phyloP scores from a whole-genome alignment of 768 basidiomycete species.

The Sistotremastrum niveocremeum region DNA sequence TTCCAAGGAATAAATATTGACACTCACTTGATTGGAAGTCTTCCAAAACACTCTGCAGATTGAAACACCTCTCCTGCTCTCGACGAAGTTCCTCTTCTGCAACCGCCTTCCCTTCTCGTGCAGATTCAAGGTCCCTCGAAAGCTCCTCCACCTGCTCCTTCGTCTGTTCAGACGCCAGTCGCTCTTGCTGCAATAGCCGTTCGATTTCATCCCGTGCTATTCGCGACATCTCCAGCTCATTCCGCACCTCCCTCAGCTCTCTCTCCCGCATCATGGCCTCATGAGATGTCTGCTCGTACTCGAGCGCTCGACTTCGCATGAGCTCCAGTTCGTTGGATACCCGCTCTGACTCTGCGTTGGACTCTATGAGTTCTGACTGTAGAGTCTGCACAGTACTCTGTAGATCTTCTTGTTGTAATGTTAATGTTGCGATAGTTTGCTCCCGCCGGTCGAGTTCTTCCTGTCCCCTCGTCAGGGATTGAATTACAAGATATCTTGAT shows the following conservation, averaged over 20 bases:
- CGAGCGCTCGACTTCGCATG: conserved; percentile 47
- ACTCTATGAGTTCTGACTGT: conserved; percentile 62
- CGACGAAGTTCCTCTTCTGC: conserved; percentile 44
- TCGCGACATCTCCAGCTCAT: conserved; percentile 77
- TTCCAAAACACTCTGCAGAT: conserved; percentile 84
- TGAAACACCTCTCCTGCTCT: conserved; percentile 62
- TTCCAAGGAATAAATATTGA: not conserved
- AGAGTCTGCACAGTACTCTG: conserved; percentile 60
- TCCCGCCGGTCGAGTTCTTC: conserved; percentile 96
- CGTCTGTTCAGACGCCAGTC: conserved; percentile 57
- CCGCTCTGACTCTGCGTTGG: conserved; percentile 63
- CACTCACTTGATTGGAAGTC: conserved; percentile 86
- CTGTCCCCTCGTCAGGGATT: conserved; percentile 27
- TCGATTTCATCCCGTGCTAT: conserved; percentile 75
- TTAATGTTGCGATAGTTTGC: conserved; percentile 66
- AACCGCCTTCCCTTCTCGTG: conserved; percentile 43
- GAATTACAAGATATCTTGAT: not conserved
- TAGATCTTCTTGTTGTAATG: conserved; percentile 66
- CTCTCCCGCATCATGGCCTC: conserved; percentile 61
- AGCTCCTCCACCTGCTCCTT: conserved; percentile 41
- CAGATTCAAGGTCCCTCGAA: conserved; percentile 53
- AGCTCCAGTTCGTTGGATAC: conserved; percentile 55
- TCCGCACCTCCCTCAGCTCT: conserved; percentile 67
- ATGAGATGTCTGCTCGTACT: conserved; percentile 42
- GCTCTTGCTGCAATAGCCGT: conserved; percentile 45